Percentiles rank a stretch among this genome's conserved stretches.
Conservation (phyloP, 1,284 basidiomycete genomes). For the Megacollybia platyphylla region DNA sequence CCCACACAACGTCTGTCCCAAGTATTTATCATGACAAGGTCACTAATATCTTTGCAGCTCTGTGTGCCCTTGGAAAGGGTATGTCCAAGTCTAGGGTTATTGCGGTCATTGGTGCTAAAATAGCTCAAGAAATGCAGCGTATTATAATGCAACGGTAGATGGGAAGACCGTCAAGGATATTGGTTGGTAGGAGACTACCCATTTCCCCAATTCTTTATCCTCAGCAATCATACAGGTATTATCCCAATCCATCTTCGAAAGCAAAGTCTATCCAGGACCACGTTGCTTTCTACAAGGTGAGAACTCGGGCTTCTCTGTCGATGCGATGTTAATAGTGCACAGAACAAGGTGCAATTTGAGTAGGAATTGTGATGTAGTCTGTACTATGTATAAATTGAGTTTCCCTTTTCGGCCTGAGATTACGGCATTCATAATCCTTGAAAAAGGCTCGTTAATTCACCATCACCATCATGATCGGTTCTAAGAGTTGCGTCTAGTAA, state of each 20-base stretch:
- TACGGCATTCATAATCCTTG: too few relatives aligned
- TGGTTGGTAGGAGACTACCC: conserved; percentile 36
- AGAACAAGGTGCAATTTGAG: conserved; percentile 11
- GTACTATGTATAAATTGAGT: too few relatives aligned
- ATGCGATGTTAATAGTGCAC: neutral
- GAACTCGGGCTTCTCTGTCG: neutral
- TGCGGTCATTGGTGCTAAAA: conserved; percentile 4
- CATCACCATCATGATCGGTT: too few relatives aligned
- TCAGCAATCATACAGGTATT: conserved; percentile 33
- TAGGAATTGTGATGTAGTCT: neutral
- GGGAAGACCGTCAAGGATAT: conserved; percentile 38
- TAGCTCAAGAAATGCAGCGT: conserved; percentile 37
- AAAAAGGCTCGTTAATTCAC: too few relatives aligned
- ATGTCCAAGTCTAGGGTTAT: conserved; percentile 7
- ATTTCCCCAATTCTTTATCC: neutral
- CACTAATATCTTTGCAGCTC: conserved; percentile 21
- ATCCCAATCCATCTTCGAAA: conserved; percentile 35
- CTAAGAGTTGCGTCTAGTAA: too few relatives aligned
- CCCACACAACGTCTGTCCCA: conserved; percentile 30
- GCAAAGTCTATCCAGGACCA: conserved; percentile 45
- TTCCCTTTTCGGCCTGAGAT: too few relatives aligned
- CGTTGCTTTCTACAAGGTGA: conserved; percentile 57
- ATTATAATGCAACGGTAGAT: conserved; percentile 40
- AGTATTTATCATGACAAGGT: conserved; percentile 1
- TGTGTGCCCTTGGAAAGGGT: conserved; percentile 59